phyloP scores from a whole-genome alignment of 2,329 filamentous ascomycete genomes.

The Curvularia sp. region DNA sequence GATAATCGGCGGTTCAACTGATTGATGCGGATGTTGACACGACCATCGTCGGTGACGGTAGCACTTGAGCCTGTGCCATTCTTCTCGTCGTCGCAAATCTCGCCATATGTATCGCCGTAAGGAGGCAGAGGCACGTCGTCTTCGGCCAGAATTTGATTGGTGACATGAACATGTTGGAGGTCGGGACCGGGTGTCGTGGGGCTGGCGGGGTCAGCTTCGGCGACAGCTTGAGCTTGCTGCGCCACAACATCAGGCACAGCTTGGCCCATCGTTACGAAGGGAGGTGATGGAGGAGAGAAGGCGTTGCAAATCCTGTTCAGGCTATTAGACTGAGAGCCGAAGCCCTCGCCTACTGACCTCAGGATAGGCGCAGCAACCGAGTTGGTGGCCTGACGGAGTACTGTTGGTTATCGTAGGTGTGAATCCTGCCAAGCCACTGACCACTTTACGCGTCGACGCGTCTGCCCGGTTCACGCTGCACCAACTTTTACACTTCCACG shows the following conservation, averaged over 20 bases:
- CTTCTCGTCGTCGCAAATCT: neutral
- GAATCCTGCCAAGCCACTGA: conserved; percentile 27
- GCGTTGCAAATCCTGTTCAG: neutral
- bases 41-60: neutral
- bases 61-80: neutral
- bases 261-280: neutral
- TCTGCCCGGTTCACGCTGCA: conserved; percentile 21
- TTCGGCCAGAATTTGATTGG: neutral
- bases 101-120: neutral
- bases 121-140: neutral
- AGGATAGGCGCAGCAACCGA: neutral
- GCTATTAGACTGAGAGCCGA: neutral
- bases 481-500: conserved; percentile 17
- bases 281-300: neutral
- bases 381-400: neutral
- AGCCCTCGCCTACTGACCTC: neutral
- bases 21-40: neutral
- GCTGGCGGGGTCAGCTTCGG: neutral
- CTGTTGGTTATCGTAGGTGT: conserved; percentile 10
- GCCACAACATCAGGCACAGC: neutral
- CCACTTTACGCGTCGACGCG: conserved; percentile 47
- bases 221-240: neutral
- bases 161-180: neutral
- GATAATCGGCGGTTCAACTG: neutral
- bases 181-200: neutral